Percentiles rank a stretch among this genome's conserved stretches.
Evolutionary conservation across 129 eudicot genomes (phyloP).

Genomic region (Oenanthe sinensis): DNA sequence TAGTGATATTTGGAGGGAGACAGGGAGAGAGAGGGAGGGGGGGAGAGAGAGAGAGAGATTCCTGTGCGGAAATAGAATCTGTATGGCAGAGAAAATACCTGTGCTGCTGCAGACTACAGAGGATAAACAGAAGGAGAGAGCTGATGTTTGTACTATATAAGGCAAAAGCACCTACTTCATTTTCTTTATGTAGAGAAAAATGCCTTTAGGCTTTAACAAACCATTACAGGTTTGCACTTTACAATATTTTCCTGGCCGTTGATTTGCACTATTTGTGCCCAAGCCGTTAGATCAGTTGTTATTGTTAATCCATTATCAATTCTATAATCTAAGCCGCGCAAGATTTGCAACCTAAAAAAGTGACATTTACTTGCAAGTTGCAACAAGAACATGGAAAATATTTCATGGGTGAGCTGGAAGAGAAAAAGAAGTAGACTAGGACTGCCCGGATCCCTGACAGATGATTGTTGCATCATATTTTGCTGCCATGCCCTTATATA

Average conservation of each 20-base stretch:
- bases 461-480: no score
- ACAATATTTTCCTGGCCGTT: background rate
- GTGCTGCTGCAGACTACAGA: background rate
- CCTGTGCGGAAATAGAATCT: background rate
- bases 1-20: background rate
- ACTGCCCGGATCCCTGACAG: no score
- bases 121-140: constrained; percentile 1
- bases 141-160: background rate
- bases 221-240: constrained; percentile 1
- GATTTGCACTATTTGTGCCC: background rate
- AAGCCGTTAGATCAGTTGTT: background rate
- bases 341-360: background rate
- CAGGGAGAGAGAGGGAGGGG: background rate
- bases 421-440: no score
- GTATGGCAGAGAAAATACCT: background rate
- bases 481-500: no score
- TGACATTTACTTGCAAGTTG: background rate
- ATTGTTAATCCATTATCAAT: background rate
- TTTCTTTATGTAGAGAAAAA: constrained; percentile 1
- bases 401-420: no score
- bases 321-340: background rate
- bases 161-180: background rate
- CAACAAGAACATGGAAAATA: background rate
- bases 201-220: background rate
- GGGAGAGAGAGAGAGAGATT: background rate